Evolutionary conservation across 2,329 filamentous ascomycete genomes (phyloP), one percentile per base, ranked within the genome.

Genomic region (Fusarium ambrosium): DNA sequence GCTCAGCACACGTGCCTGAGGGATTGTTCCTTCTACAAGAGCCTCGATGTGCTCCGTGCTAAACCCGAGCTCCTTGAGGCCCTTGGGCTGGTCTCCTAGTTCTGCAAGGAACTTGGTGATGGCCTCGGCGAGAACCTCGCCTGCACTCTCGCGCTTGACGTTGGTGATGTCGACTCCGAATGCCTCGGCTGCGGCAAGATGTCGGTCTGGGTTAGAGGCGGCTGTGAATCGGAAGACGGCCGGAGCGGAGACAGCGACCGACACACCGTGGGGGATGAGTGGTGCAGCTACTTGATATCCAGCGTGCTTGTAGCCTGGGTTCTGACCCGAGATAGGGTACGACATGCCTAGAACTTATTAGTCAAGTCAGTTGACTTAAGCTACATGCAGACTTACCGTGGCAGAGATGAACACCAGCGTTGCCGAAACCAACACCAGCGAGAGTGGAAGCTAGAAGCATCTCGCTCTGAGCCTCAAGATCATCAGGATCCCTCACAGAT

Each of bases 401-500:
- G 74, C 89, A 91, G 53, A 91, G 87, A 85, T 99, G 97, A 3
- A 99, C 97, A 60, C 97, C 97, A 1, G 97, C 97, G 79, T 99
- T 99, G 22, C 97, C 97, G 82, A 99, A 99, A 0, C 97, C 97
- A 4, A 99, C 95, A 55, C 97, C 97, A 0, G 97, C 97, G 3
- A 99, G 87, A 0, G 97, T 99, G 1, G 97, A 94, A 3, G 97
- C 97, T 22, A 99, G 90, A 34, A 99, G 88, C 97, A 99, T 99
- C 83, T 98, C 92, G 36, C 91, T 93, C 84, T 99, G 97, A 0
- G 97, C 97, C 83, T 98, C 97, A 70, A 90, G 88, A 82, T 99
- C 97, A 37, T 98, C 95, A 0, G 96, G 95, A 79, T 98, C 94
- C 68, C 89, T 92, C 4, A 97, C 94, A 0, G 95, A 93, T 66